Evolutionary conservation across 495 filamentous ascomycete species (phyloP).

Genomic region (Talaromyces borbonicus): DNA sequence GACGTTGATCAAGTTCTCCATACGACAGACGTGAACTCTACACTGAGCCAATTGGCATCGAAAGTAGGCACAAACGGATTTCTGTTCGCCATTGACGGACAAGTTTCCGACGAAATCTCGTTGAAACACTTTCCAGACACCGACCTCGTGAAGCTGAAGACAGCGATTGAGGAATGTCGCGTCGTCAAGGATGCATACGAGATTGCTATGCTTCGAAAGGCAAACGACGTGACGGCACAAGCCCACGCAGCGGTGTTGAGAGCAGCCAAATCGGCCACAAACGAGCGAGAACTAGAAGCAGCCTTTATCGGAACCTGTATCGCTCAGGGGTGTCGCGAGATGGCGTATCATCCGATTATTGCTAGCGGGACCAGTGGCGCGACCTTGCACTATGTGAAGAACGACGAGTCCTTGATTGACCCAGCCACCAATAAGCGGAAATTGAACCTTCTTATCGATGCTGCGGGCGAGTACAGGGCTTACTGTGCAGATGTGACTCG

Average conservation of each 20-base stretch:
- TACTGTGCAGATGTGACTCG: slow-evolving; percentile 90
- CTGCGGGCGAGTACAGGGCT: slow-evolving; percentile 67
- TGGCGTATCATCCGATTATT: slow-evolving; percentile 80
- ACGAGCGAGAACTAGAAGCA: slow-evolving; percentile 77
- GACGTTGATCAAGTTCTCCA: slow-evolving; percentile 73
- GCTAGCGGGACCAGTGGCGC: slow-evolving; percentile 67
- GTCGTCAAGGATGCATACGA: slow-evolving; percentile 81
- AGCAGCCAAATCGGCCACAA: slow-evolving; percentile 52
- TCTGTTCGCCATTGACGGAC: slow-evolving; percentile 61
- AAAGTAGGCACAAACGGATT: slow-evolving; percentile 37
- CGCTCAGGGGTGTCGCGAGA: slow-evolving; percentile 58
- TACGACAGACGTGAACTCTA: slow-evolving; percentile 59
- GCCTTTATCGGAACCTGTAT: slow-evolving; percentile 69
- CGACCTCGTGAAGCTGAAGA: slow-evolving; percentile 53
- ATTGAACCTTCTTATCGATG: slow-evolving; percentile 71
- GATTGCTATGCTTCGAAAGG: slow-evolving; percentile 70
- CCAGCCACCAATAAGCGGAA: slow-evolving; percentile 40
- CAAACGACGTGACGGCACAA: slow-evolving; percentile 68
- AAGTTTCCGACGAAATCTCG: slow-evolving; percentile 54
- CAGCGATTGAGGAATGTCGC: slow-evolving; percentile 66
- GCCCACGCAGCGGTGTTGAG: slow-evolving; percentile 66
- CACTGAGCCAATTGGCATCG: slow-evolving; percentile 39
- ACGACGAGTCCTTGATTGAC: slow-evolving; percentile 51
- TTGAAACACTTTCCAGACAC: slow-evolving; percentile 54
- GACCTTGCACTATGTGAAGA: slow-evolving; percentile 81